Evolutionary conservation across 2,329 filamentous ascomycete genomes (phyloP).

Genomic region (Trichoderma atroviride): DNA sequence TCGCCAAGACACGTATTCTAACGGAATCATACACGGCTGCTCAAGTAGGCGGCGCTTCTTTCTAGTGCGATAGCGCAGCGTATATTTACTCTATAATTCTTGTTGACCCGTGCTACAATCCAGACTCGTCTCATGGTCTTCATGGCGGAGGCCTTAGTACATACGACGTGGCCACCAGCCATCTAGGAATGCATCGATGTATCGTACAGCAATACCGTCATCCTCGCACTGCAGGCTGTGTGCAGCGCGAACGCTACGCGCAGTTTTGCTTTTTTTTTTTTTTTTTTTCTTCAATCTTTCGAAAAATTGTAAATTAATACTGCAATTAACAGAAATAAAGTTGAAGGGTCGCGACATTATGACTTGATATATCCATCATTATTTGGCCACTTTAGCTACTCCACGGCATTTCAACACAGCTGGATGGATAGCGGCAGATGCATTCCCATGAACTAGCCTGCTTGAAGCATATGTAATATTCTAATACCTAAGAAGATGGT

Average conservation of each 20-base stretch:
- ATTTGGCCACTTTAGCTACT: background rate
- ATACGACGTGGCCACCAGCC: no score
- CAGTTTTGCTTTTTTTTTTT: no score
- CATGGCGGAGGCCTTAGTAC: no score
- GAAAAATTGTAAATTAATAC: background rate
- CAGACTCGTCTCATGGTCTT: no score
- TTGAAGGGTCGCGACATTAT: background rate
- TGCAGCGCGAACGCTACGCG: background rate
- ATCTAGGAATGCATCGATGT: no score
- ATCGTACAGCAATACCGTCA: background rate
- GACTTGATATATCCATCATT: background rate
- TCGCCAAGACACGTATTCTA: background rate
- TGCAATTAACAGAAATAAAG: background rate
- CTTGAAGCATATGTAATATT: background rate
- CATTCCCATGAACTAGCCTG: background rate
- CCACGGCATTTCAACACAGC: background rate
- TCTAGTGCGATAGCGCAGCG: constrained; percentile 41
- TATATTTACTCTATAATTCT: no score
- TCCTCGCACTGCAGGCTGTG: background rate
- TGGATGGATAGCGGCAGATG: background rate
- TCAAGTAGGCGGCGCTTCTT: background rate
- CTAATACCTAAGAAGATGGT: no score
- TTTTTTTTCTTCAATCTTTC: background rate
- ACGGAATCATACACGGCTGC: background rate
- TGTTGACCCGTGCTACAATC: no score